Conservation (phyloP, 208 protist genomes). For the Strigomonas culicis region DNA sequence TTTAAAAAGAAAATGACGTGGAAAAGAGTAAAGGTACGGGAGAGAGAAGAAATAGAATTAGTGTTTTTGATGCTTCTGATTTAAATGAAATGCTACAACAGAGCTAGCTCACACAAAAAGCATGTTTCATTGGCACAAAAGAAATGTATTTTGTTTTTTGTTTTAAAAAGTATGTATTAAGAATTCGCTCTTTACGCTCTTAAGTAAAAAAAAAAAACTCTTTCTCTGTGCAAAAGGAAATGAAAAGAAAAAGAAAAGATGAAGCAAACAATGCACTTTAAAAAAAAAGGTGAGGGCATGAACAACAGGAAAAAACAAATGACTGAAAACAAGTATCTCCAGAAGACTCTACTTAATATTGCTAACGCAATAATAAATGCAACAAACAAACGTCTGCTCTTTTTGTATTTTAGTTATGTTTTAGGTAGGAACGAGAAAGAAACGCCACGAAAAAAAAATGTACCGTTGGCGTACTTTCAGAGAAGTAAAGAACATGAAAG, state of each 20-base stretch:
- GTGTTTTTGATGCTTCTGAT: conserved; percentile 3
- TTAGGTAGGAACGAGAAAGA: too few species aligned
- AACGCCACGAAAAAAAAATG: too few species aligned
- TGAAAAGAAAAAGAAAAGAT: conserved; percentile 10
- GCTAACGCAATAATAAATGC: not conserved
- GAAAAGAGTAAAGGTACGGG: not conserved
- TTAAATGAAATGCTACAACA: too few species aligned
- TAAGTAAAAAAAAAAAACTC: too few species aligned
- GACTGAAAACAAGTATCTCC: too few species aligned
- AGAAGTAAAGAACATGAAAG: conserved; percentile 4
- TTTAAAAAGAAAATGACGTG: not conserved
- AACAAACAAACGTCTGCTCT: too few species aligned
- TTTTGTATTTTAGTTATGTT: too few species aligned
- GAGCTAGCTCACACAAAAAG: too few species aligned
- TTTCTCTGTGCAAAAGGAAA: conserved; percentile 6
- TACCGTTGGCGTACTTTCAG: not conserved
- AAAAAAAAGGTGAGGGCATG: not conserved
- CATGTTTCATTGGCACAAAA: too few species aligned
- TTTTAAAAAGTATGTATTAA: too few species aligned
- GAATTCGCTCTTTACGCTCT: too few species aligned
- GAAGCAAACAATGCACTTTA: not conserved
- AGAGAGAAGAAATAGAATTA: not conserved
- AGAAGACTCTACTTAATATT: conserved; percentile 8
- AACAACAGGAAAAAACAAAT: conserved; percentile 9
- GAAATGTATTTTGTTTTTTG: too few species aligned